A percentile compares a stretch with the other conserved stretches of the same genome.
Conservation (phyloP, 2,329 filamentous ascomycete genomes). For the Aspergillus oerlinghausenensis region DNA sequence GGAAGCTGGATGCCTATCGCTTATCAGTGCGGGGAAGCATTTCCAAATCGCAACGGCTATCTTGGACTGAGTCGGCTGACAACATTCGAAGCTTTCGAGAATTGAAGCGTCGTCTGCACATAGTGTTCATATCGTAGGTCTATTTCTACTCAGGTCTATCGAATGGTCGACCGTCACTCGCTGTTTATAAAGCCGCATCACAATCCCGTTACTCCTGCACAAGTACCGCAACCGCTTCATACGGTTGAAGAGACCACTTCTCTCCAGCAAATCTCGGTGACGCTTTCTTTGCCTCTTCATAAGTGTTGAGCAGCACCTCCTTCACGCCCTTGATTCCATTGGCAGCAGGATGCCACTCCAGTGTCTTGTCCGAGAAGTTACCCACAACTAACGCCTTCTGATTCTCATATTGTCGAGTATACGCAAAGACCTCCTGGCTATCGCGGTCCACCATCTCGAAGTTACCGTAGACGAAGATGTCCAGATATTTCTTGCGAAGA, state of each 20-base stretch:
- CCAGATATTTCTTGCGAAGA: constrained; percentile 56
- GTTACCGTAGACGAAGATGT: constrained; percentile 64
- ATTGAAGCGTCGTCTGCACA: neutral
- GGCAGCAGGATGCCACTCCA: constrained; percentile 29
- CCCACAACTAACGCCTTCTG: constrained; percentile 33
- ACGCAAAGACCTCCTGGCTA: constrained; percentile 53
- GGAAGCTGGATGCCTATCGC: neutral
- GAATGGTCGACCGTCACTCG: neutral
- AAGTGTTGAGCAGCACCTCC: constrained; percentile 30
- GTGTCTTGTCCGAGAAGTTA: constrained; percentile 30
- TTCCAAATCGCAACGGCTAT: neutral
- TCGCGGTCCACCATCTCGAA: constrained; percentile 54
- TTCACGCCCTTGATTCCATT: constrained; percentile 24
- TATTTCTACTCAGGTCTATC: neutral
- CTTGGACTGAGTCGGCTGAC: neutral
- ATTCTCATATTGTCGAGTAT: constrained; percentile 41
- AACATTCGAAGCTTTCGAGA: neutral
- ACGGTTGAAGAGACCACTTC: constrained; percentile 30
- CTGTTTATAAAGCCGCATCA: neutral
- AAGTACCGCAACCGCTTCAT: constrained; percentile 29
- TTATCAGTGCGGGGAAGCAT: neutral
- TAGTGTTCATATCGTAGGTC: neutral
- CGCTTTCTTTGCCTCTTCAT: constrained; percentile 18
- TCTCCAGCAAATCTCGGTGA: constrained; percentile 18
- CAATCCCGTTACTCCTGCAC: constrained; percentile 9